These are phyloP conservation scores for Gyromitra esculenta DNA, from an alignment of 2,329 filamentous ascomycete genomes.

Conservation along the genomic window DNA sequence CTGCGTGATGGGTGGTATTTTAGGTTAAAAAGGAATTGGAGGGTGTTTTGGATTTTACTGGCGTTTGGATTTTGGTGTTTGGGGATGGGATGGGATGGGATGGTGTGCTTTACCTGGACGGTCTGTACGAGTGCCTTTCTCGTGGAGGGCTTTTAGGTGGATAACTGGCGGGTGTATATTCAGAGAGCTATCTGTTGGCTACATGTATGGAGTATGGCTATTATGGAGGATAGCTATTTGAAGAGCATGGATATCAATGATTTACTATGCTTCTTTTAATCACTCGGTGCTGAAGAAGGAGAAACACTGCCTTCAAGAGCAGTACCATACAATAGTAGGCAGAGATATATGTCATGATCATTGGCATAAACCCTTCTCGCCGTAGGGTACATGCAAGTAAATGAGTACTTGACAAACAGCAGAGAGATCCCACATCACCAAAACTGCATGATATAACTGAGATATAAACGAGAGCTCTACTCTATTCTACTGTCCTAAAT, in stretches of 20 bases:
- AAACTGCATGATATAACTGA: no score
- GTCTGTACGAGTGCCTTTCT: not conserved
- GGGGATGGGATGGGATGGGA: not conserved
- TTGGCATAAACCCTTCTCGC: no score
- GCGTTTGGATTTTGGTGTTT: not conserved
- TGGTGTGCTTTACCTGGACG: no score
- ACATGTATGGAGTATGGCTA: not conserved
- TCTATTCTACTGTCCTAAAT: not conserved
- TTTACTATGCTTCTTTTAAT: not conserved
- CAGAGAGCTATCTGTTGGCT: not conserved
- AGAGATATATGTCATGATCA: no score
- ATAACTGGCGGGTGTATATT: not conserved
- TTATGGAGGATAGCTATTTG: not conserved
- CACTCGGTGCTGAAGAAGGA: not conserved
- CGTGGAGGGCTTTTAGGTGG: not conserved
- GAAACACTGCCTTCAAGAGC: not conserved
- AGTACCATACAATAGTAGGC: not conserved
- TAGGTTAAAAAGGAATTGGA: not conserved
- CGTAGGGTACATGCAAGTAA: no score
- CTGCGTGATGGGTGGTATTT: not conserved
- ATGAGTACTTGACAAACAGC: no score
- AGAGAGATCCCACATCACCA: no score
- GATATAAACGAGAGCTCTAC: not conserved
- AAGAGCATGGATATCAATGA: not conserved
- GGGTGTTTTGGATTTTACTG: slow-evolving; percentile 2